Base-by-base conservation (phyloP, 2,329 filamentous ascomycete genomes). In the Bipolaris bicolor region DNA sequence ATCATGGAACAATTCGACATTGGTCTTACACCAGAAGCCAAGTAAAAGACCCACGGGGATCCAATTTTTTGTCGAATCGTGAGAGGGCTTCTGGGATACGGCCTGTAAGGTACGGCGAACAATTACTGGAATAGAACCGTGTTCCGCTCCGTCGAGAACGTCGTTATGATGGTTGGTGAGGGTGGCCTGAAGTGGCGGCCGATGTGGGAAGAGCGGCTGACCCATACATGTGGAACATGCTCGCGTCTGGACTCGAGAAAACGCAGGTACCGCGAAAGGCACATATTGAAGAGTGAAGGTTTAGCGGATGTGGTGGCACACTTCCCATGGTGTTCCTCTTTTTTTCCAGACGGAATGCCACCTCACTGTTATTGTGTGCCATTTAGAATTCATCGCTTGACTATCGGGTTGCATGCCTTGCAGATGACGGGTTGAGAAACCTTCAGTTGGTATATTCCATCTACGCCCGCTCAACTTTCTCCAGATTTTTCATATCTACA, bases 191-290 rank as follows among this genome's bases (percentile, higher is more conserved):
- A 47, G 43, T 34, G 39, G n/a, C 18, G 16, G 40, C 43, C 37
- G 43, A 49, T 57, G 43, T 48, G 52, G 16, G 34, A 48, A 39
- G 41, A 37, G 51, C 54, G 54, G 54, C 54, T 48, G 54, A 44
- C 41, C 49, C 54, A 46, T 7, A 26, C 9, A 13, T 10, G 9
- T 41, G 49, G 54, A 37, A 48, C 29, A 26, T 29, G 29, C 16
- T 33, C 20, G 43, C 29, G 33, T 31, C 33, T 33, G 26, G 54
- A 36, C 49, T 56, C 43, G 15, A 34, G 37, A 29, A 31, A 40
- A 51, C 22, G 36, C 20, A 37, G 40, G 40, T 36, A 37, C 54
- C 24, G 3, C 20, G 34, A 24, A 43, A 44, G 15, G 20, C 7
- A 49, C 18, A 37, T 44, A 44, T 37, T 53, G 49, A 33, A 37